phyloP scores from a whole-genome alignment of 805 yeast genomes.

The Schwanniomyces vanrijiae region DNA sequence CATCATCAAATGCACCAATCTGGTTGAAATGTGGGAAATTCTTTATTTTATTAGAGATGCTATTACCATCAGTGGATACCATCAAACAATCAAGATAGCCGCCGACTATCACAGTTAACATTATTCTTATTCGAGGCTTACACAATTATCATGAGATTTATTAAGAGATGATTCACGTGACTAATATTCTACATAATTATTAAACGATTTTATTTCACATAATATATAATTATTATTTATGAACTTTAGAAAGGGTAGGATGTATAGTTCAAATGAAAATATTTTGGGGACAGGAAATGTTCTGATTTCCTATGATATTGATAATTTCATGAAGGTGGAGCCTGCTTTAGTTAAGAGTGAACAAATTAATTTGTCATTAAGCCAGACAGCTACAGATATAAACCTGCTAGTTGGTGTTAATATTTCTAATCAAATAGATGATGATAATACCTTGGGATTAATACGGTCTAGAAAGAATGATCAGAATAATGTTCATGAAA shows the following conservation, averaged over 20 bases:
- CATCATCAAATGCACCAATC: not conserved
- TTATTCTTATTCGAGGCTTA: not conserved
- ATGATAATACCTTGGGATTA: not conserved
- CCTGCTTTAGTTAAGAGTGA: not conserved
- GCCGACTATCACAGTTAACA: not conserved
- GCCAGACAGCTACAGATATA: not conserved
- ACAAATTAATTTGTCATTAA: not conserved
- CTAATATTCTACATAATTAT: not conserved
- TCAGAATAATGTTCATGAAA: not conserved
- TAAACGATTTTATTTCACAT: not conserved
- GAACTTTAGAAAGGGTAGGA: not conserved
- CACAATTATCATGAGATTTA: not conserved
- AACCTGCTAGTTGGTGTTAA: not conserved
- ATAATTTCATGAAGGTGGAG: not conserved
- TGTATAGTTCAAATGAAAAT: not conserved
- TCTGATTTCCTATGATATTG: not conserved
- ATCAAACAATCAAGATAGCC: not conserved
- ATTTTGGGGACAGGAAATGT: not conserved
- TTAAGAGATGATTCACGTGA: not conserved
- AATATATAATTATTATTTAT: not conserved
- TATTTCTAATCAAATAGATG: not conserved
- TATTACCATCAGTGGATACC: not conserved
- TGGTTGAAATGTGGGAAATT: not conserved
- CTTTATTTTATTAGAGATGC: not conserved
- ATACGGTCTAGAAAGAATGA: not conserved